phyloP scores from a whole-genome alignment of 805 yeast species.

The Suhomyces sp. region DNA sequence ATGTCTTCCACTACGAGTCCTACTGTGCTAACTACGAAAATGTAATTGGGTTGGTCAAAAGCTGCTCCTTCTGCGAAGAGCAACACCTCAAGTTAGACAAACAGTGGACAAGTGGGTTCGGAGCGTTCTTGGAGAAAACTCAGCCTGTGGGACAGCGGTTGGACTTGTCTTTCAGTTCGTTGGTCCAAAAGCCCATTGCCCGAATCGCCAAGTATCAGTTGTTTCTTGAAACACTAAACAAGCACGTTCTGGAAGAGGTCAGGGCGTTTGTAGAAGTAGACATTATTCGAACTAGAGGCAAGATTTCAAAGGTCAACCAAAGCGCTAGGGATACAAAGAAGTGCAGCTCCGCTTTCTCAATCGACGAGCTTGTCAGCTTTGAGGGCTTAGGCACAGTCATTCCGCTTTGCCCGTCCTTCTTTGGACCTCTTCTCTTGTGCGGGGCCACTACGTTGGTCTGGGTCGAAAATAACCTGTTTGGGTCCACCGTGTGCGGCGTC shows the following conservation, averaged over 20 bases:
- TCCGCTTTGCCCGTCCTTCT: constrained; percentile 37
- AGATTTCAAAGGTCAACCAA: constrained; percentile 27
- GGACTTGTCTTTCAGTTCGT: constrained; percentile 53
- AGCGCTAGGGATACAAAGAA: constrained; percentile 16
- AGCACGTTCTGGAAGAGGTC: constrained; percentile 21
- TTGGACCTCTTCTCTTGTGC: constrained; percentile 43
- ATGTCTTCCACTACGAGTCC: constrained; percentile 27
- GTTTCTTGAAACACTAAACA: constrained; percentile 42
- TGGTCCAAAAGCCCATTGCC: constrained; percentile 52
- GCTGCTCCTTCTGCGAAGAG: constrained; percentile 14
- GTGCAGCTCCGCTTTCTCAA: constrained; percentile 17
- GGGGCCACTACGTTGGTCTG: constrained; percentile 45
- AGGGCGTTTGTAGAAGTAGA: constrained; percentile 11
- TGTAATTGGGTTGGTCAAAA: constrained; percentile 30
- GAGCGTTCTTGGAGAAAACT: constrained; percentile 38
- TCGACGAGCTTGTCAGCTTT: constrained; percentile 8
- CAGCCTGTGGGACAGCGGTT: constrained; percentile 32
- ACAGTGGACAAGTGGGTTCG: constrained; percentile 28
- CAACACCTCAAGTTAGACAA: constrained; percentile 3
- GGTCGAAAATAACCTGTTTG: constrained; percentile 20
- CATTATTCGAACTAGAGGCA: constrained; percentile 14
- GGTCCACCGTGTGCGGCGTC: constrained; percentile 27
- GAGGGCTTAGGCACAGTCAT: background rate
- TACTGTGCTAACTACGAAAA: constrained; percentile 32
- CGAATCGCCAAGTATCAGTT: constrained; percentile 50